phyloP scores from a whole-genome alignment of 2,329 filamentous ascomycete species.

The Rhytidhysteron rufulum region DNA sequence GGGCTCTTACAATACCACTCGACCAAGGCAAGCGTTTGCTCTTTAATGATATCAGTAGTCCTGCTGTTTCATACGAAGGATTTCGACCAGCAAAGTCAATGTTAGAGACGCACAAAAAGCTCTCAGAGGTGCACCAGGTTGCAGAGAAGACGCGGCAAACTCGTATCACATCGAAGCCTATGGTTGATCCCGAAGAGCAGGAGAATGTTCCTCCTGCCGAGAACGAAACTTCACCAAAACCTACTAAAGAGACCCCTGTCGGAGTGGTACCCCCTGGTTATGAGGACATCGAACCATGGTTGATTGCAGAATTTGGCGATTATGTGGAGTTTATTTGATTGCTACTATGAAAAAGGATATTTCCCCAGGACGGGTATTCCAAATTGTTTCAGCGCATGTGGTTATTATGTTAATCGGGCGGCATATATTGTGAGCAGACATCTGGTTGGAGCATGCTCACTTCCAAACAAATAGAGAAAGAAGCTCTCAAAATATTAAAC shows the following conservation, averaged over 20 bases:
- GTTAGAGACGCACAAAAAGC: neutral
- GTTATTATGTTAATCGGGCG: too few species aligned
- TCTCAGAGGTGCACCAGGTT: slow-evolving; percentile 3
- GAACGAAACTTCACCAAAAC: neutral
- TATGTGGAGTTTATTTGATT: slow-evolving; percentile 33
- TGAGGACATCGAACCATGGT: slow-evolving; percentile 35
- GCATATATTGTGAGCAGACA: too few species aligned
- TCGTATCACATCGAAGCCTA: neutral
- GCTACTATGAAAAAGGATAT: too few species aligned
- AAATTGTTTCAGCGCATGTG: too few species aligned
- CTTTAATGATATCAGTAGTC: slow-evolving; percentile 12
- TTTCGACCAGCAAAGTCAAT: slow-evolving; percentile 6
- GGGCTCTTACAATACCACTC: slow-evolving; percentile 4
- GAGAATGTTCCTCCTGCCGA: neutral
- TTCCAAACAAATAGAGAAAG: too few species aligned
- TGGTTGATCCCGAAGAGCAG: neutral
- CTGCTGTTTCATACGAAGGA: neutral
- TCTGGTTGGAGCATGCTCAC: too few species aligned
- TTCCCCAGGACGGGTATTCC: too few species aligned
- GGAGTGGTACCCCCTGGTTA: slow-evolving; percentile 15
- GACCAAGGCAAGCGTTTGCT: slow-evolving; percentile 12
- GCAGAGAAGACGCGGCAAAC: slow-evolving; percentile 1
- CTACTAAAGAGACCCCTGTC: slow-evolving; percentile 3
- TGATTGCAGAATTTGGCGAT: slow-evolving; percentile 37
- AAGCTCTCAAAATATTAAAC: too few species aligned